These are phyloP conservation scores for Globisporangium middletonii DNA, from an alignment of 352 stramenopile genomes.

Conservation along the genomic window DNA sequence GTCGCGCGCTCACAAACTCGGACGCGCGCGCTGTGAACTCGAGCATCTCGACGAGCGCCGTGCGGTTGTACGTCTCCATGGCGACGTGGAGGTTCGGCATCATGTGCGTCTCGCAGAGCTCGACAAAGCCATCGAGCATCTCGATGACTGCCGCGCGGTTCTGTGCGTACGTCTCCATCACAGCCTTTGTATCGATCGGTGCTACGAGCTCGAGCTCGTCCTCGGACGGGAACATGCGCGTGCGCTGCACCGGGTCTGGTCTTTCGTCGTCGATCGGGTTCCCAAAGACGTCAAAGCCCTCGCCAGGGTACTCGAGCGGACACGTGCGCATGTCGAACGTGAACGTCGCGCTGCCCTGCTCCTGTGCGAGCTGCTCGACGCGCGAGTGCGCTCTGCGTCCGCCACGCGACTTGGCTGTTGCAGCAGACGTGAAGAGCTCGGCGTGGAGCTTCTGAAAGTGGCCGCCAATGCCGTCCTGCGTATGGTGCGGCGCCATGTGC, in stretches of 20 bases:
- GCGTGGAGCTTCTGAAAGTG: slow-evolving; percentile 58
- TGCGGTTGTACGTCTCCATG: slow-evolving; percentile 32
- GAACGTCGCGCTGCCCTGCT: slow-evolving; percentile 9
- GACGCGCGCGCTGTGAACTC: slow-evolving; percentile 59
- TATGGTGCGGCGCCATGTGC: slow-evolving; percentile 17
- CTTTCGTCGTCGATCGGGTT: slow-evolving; percentile 19
- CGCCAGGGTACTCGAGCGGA: slow-evolving; percentile 23
- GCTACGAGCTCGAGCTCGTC: slow-evolving; percentile 50
- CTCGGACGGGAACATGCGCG: slow-evolving; percentile 39
- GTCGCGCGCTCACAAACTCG: slow-evolving; percentile 64
- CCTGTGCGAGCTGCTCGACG: slow-evolving; percentile 15
- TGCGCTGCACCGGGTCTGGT: not conserved
- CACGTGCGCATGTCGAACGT: slow-evolving; percentile 15
- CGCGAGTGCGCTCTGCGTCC: slow-evolving; percentile 8
- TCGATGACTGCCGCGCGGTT: slow-evolving; percentile 52
- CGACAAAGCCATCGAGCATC: slow-evolving; percentile 65
- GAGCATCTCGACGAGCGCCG: slow-evolving; percentile 48
- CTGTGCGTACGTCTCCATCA: slow-evolving; percentile 48
- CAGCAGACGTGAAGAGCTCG: slow-evolving; percentile 20
- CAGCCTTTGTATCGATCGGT: slow-evolving; percentile 52
- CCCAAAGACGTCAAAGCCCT: slow-evolving; percentile 32
- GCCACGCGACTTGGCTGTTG: not conserved
- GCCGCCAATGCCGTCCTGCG: slow-evolving; percentile 43
- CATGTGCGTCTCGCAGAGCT: slow-evolving; percentile 52
- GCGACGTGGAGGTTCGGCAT: slow-evolving; percentile 32